These are phyloP conservation scores for Ceratobasidium papillatum DNA, from an alignment of 1,284 basidiomycete genomes.

Conservation along the genomic window DNA sequence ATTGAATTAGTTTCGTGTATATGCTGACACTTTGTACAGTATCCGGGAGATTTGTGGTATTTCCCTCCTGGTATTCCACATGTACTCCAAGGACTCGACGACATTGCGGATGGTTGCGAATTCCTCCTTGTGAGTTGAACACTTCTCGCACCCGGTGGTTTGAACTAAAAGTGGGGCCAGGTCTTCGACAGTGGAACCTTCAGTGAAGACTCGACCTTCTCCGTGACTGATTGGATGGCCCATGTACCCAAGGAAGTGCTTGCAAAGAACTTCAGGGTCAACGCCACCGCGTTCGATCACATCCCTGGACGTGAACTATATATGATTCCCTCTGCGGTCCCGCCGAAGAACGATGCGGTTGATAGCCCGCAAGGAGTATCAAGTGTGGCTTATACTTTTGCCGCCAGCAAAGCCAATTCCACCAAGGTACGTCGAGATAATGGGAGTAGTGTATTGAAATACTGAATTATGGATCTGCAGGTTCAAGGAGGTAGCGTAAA, in stretches of 20 bases:
- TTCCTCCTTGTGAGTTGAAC: conserved; percentile 66
- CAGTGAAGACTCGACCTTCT: conserved; percentile 73
- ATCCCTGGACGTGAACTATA: conserved; percentile 53
- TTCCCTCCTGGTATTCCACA: conserved; percentile 74
- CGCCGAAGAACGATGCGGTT: conserved; percentile 49
- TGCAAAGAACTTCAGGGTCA: conserved; percentile 28
- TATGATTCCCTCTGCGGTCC: conserved; percentile 13
- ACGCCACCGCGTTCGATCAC: conserved; percentile 49
- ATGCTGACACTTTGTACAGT: conserved; percentile 1
- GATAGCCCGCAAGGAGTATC: conserved; percentile 62
- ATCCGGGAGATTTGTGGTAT: conserved; percentile 57
- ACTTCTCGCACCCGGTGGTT: not conserved
- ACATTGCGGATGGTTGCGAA: conserved; percentile 67
- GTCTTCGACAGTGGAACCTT: conserved; percentile 73
- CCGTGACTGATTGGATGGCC: conserved; percentile 58
- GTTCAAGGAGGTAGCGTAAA: conserved; percentile 66
- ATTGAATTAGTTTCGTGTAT: not conserved
- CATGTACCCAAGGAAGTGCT: conserved; percentile 71
- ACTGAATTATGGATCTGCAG: not conserved
- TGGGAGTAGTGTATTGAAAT: not conserved
- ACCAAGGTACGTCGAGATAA: conserved; percentile 50
- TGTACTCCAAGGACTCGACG: conserved; percentile 70
- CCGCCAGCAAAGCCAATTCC: conserved; percentile 61
- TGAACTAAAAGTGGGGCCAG: conserved; percentile 50
- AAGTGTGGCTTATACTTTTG: conserved; percentile 63